phyloP scores from a whole-genome alignment of 768 basidiomycete species.

The Pleurotus eryngii region DNA sequence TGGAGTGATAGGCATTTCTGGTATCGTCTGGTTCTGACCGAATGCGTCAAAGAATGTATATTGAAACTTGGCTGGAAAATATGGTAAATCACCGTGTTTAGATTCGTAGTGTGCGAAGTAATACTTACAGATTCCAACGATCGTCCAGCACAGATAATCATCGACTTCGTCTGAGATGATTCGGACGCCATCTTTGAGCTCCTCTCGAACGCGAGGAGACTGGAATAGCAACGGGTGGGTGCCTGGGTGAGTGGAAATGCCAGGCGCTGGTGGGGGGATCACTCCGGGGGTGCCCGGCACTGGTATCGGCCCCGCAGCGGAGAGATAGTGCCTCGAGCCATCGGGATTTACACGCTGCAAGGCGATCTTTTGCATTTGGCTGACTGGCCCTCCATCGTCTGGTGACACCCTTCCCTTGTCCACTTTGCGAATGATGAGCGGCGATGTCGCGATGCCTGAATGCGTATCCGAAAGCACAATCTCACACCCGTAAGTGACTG shows the following conservation, averaged over 20 bases:
- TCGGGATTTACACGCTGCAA: constrained; percentile 79
- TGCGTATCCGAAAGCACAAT: constrained; percentile 82
- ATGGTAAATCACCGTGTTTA: constrained; percentile 15
- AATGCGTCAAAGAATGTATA: constrained; percentile 93
- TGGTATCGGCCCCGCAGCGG: constrained; percentile 75
- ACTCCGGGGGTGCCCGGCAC: constrained; percentile 67
- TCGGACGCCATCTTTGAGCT: constrained; percentile 73
- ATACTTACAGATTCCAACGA: constrained; percentile 86
- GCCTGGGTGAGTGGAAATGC: constrained; percentile 70
- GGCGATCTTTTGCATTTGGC: constrained; percentile 96
- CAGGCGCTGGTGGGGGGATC: constrained; percentile 67
- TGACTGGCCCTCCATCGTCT: constrained; percentile 91
- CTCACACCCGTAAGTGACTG: constrained; percentile 89
- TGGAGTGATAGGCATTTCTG: constrained; percentile 81
- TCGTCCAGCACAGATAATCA: constrained; percentile 94
- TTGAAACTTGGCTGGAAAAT: constrained; percentile 76
- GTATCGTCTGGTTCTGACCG: constrained; percentile 73
- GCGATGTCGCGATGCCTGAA: constrained; percentile 82
- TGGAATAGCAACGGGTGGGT: constrained; percentile 81
- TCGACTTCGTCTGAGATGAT: constrained; percentile 86
- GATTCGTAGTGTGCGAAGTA: constrained; percentile 6
- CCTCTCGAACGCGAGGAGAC: constrained; percentile 76
- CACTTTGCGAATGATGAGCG: constrained; percentile 87
- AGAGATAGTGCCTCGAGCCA: constrained; percentile 83
- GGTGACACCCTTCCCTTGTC: constrained; percentile 84